Evolutionary conservation across 768 basidiomycete species (phyloP), one percentile per base, ranked within the genome.

Genomic region (Boletales sp.): DNA sequence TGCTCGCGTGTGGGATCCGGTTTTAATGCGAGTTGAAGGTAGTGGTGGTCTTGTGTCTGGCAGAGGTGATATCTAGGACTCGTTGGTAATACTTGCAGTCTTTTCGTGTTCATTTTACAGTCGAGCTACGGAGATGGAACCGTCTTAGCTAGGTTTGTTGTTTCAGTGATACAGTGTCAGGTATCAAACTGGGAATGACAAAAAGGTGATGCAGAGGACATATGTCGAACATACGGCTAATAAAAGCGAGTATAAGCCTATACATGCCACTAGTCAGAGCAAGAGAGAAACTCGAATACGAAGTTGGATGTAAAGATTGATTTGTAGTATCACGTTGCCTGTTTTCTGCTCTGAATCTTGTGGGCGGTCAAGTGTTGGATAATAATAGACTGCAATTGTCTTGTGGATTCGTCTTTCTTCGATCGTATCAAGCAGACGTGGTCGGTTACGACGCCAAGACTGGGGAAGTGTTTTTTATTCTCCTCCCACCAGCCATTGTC

Each of bases 401-500:
- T 53, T 4, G 54, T 62, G 13, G 60, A 62, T 19, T 59, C 54
- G 11, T 59, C 57, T 45, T 48, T 57, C 19, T 51, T 37, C 34
- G 19, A 37, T 41, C 57, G 40, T 10, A 44, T 62, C 60, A 61
- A 46, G 31, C 60, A 61, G 37, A 56, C 35, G 11, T 61, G 60
- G 43, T 53, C 57, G 4, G 45, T 51, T 14, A 51, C 47, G 8
- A 41, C 31, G 25, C 35, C 21, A 15, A 62, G 57, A 11, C 55
- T 54, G 2, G 57, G 48, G 7, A 61, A 59, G 31, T 62, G 57
- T 11, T 46, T 59, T 31, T 57, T 45, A 18, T 63, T 62, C 33
- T 53, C 55, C 30, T 60, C 53, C 60, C 60, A 63, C 60, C 60
- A 62, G 12, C 41, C 19, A 30, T 37, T 21, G 28, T 63, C 52